Evolutionary conservation across 2,329 filamentous ascomycete genomes (phyloP), one percentile per base, ranked within the genome.

Genomic region (Davidsoniella virescens): DNA sequence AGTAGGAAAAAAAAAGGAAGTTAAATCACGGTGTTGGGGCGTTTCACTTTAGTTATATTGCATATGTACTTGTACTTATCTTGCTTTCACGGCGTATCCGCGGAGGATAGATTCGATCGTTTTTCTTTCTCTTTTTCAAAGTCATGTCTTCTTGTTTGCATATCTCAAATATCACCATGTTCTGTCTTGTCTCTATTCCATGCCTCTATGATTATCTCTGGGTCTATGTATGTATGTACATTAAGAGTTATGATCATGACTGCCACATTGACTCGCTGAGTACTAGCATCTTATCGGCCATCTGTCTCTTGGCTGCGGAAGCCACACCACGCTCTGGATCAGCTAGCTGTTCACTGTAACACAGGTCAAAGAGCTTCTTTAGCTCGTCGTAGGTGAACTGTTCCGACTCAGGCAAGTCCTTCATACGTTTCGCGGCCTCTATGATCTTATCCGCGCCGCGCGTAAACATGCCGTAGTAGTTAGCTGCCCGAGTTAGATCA

Each of bases 231-330:
- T 20, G 20, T 20, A 20, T 20, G 20, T 20, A 20, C 20, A 20
- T 20, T 20, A 20, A 20, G 20, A 20, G 20, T 20, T 20, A 20
- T 33, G 26, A 33, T 33, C 26, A 73, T 52, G 65, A 71, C 64
- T 80, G 74, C 78, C 78, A 85, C 75, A 84, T 78, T 57, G 79
- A 71, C 68, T 87, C 83, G 58, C 78, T 83, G 57, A 88, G 66
- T 57, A 74, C 75, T 54, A 84, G 63, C 59, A 84, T 62, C 67
- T 82, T 80, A 58, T 85, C 82, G 51, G 76, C 80, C 72, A 87
- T 72, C 59, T 75, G 72, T 60, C 82, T 71, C 68, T 76, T 79
- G 2, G 82, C 83, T 53, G 76, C 74, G 18, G 77, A 70, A 42
- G 72, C 74, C 51, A 84, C 75, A 29, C 84, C 81, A 56, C 84